A percentile compares a stretch with the other conserved stretches of the same genome.
phyloP scores from a whole-genome alignment of 345 rosid species.

The Syzygium aromaticum region DNA sequence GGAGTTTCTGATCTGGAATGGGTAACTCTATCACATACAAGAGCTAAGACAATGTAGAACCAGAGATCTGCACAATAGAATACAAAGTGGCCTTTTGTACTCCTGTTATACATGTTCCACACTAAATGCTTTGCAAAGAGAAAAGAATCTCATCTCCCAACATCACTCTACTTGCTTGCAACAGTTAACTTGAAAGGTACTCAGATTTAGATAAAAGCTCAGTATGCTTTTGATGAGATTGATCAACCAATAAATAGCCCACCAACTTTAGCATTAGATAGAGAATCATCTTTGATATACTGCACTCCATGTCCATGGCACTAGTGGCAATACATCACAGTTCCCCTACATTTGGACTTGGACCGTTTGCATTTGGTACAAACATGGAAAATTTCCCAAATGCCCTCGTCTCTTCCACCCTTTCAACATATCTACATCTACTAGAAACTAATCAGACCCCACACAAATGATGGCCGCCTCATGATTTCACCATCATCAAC shows the following conservation, averaged over 20 bases:
- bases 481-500: neutral
- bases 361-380: neutral
- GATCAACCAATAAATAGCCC: neutral
- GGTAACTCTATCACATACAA: neutral
- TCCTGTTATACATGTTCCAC: neutral
- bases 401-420: neutral
- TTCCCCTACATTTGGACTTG: neutral
- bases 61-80: neutral
- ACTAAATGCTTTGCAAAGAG: neutral
- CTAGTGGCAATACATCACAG: neutral
- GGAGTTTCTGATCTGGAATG: neutral
- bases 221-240: neutral
- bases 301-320: neutral
- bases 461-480: neutral
- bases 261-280: neutral
- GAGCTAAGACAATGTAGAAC: neutral
- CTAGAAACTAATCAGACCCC: neutral
- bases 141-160: neutral
- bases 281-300: neutral
- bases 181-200: neutral
- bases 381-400: neutral
- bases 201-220: neutral
- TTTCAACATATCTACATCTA: neutral
- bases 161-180: neutral
- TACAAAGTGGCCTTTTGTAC: neutral